Base-by-base conservation (phyloP, 805 yeast genomes). In the Saturnispora ahearnii region DNA sequence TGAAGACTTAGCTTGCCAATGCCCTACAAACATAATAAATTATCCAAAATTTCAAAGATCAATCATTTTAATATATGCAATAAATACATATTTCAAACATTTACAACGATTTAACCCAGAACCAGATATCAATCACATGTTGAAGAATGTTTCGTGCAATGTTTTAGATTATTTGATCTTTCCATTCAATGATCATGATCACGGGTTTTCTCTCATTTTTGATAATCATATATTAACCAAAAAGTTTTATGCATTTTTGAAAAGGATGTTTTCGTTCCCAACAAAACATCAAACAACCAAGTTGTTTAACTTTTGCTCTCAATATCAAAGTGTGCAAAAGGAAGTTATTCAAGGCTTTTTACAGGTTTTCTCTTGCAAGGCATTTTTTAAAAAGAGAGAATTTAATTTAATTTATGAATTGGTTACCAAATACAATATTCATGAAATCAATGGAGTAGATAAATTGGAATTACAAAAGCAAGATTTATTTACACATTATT, bases 401-500 rank as follows among this genome's bases (percentile, higher is more conserved):
- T 54, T 43, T 41, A 26, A 41, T 15, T 22, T 47, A 3, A 48
- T 57, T n/a, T 34, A 40, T 10, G 13, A 44, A 7, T 22, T 53
- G 9, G 29, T 46, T 15, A 24, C 21, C 0, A 32, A 26, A 18
- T 44, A n/a, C 21, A 30, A 37, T 2, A 48, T 55, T 15, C 34
- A 45, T 45, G 7, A 40, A 11, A 46, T 45, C 31, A 37, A 33
- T 18, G 44, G 42, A 8, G 54, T 63, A 37, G 61, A 59, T 47
- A 36, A 55, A 0, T 32, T 38, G 13, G 18, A 48, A 2, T 18
- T 60, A 10, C 38, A 44, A 4, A 51, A 46, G 30, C 18, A 33
- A 8, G 41, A 50, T 22, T 24, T 64, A 4, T 52, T 56, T 5
- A 24, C 32, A 1, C 59, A 60, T 40, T 61, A 57, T 45, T 55